Conservation (phyloP, 179 eudicot genomes). For the Beta corolliflora region DNA sequence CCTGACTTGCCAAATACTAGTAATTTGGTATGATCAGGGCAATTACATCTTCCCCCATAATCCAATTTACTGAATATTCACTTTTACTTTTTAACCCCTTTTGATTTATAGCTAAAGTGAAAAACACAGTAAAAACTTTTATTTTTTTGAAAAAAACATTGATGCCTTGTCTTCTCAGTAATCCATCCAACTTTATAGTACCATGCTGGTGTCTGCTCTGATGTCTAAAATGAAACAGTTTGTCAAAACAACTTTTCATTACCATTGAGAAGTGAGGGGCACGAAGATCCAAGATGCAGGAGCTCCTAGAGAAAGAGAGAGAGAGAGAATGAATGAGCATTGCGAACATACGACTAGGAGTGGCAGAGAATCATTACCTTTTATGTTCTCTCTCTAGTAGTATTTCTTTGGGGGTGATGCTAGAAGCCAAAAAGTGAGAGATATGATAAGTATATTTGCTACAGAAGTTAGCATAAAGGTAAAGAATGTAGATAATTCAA, state of each 20-base stretch:
- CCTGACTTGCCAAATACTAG: no score
- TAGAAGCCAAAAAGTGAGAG: constrained; percentile 20
- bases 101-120: background rate
- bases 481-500: background rate
- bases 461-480: constrained; percentile 34
- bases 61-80: no score
- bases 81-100: background rate
- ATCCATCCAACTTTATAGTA: background rate
- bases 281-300: constrained; percentile 9
- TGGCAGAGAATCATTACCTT: constrained; percentile 20
- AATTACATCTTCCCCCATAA: no score
- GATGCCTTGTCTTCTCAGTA: constrained; percentile 13
- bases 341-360: background rate
- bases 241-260: background rate
- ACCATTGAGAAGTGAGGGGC: constrained; percentile 6
- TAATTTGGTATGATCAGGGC: no score
- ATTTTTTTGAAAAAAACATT: background rate
- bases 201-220: background rate
- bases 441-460: constrained; percentile 34
- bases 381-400: background rate
- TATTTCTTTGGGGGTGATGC: constrained; percentile 8
- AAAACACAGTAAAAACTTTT: background rate
- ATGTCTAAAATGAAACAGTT: background rate
- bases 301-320: background rate
- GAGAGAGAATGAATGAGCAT: no score